Conservation (phyloP, 208 protist species). For the Leishmania guyanensis region DNA sequence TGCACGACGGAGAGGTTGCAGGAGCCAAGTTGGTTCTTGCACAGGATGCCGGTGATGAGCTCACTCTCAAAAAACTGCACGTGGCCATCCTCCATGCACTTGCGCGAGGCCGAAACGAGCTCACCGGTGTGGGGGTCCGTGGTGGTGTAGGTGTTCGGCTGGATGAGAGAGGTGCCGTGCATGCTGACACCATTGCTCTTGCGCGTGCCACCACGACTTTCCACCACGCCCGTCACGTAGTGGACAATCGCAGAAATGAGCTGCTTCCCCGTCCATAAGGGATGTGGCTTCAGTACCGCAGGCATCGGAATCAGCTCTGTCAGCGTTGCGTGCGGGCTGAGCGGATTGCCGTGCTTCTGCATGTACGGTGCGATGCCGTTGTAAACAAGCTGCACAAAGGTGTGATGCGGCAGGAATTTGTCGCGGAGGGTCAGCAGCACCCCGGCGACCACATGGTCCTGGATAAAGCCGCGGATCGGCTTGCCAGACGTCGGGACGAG, state of each 20-base stretch:
- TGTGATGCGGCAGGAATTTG: constrained; percentile 94
- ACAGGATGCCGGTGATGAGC: constrained; percentile 97
- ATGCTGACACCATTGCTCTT: constrained; percentile 78
- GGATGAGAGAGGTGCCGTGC: constrained; percentile 82
- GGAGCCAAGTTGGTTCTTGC: constrained; percentile 96
- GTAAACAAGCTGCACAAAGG: constrained; percentile 96
- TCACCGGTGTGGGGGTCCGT: constrained; percentile 55
- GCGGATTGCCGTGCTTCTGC: constrained; percentile 47
- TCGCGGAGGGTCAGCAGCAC: constrained; percentile 96
- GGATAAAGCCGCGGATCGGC: constrained; percentile 99
- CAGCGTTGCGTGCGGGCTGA: constrained; percentile 47
- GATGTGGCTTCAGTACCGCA: constrained; percentile 94
- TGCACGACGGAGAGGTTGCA: constrained; percentile 92
- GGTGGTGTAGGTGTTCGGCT: constrained; percentile 74
- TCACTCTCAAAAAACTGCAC: constrained; percentile 95
- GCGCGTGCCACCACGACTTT: constrained; percentile 15
- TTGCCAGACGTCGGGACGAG: constrained; percentile 94
- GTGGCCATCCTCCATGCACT: constrained; percentile 68
- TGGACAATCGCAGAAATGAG: constrained; percentile 91
- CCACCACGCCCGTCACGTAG: constrained; percentile 70
- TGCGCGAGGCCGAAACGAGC: constrained; percentile 34
- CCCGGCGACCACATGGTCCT: constrained; percentile 99
- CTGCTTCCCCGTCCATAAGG: constrained; percentile 98
- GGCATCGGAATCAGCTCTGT: constrained; percentile 89
- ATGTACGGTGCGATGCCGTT: constrained; percentile 85